Base-by-base conservation (phyloP, 2,329 filamentous ascomycete species). In the Botryotinia narcissicola region DNA sequence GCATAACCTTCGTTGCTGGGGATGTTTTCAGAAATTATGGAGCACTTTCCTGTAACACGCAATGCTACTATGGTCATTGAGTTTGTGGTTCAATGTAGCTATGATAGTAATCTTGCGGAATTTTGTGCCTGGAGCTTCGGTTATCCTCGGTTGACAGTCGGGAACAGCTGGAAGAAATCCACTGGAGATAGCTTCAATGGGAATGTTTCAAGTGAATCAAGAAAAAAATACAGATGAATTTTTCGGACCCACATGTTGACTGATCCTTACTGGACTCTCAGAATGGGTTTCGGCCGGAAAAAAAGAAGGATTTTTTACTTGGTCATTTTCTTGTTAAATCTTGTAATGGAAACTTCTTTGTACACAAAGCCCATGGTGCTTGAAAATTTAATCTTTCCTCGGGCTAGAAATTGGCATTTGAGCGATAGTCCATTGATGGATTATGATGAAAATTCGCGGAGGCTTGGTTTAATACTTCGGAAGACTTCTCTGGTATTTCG, bases 141-240 rank as follows among this genome's bases (percentile, higher is more conserved):
- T 1, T 40, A n/a, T 37, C 35, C 9, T 8, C 20, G 59, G 4
- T 40, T 37, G 12, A 14, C 12, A 61, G 22, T n/a, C 6, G 18
- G 1, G 35, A n/a, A 16, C 10, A 2, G 10, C 16, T 61, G 4
- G 59, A 40, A 18, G 22, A 40, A 9, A 40, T 25, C 25, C 35
- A 61, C 10, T 61, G 22, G 32, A n/a, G 5, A 14, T 40, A 61
- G 22, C 3, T 25, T 3, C 10, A 25, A 5, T 60, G 18, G 5
- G 32, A 0, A 6, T 22, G 29, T 40, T 40, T 37, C 20, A 8
- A 61, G 35, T n/a, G 25, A 40, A 25, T 61, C 12, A 14, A 61
- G 5, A 0, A n/a, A 40, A 8, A 25, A n/a, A 2, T n/a, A 1
- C 3, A 16, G 12, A n/a, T n/a, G 22, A 4, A 4, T 1, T 12